phyloP scores from a whole-genome alignment of 2,329 filamentous ascomycete genomes.

The Bipolaris sorokiniana region DNA sequence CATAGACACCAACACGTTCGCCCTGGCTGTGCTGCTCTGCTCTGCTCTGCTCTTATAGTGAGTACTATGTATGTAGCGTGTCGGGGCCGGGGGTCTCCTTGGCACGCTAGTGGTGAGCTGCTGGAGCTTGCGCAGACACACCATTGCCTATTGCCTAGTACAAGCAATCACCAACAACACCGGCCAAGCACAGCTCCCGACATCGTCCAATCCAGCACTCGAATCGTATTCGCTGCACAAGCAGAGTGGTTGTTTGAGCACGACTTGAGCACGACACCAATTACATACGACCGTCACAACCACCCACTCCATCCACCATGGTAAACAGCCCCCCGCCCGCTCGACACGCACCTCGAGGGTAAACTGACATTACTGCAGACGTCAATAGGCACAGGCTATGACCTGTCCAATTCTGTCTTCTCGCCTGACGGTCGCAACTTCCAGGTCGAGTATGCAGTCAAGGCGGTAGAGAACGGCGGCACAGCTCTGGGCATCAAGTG shows the following conservation, averaged over 20 bases:
- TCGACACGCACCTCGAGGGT: conserved; percentile 3
- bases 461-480: conserved; percentile 97
- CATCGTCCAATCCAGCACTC: background rate
- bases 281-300: background rate
- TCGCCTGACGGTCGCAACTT: conserved; percentile 99
- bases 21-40: too few species aligned
- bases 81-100: conserved; percentile 10
- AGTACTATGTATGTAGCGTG: background rate
- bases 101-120: conserved; percentile 26
- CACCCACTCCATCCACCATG: conserved; percentile 30
- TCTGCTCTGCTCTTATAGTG: too few species aligned
- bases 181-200: conserved; percentile 9
- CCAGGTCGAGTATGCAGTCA: conserved; percentile 94
- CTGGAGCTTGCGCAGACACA: conserved; percentile 38
- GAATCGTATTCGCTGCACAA: background rate
- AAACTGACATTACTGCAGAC: conserved; percentile 65
- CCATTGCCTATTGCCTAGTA: conserved; percentile 31
- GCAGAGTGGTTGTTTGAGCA: background rate
- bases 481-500: conserved; percentile 95
- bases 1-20: too few species aligned
- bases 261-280: background rate
- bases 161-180: conserved; percentile 28
- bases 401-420: conserved; percentile 99
- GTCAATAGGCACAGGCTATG: conserved; percentile 99
- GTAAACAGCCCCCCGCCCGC: conserved; percentile 25